phyloP scores from a whole-genome alignment of 1,284 basidiomycete species.

The Ceratobasidium theobromae region DNA sequence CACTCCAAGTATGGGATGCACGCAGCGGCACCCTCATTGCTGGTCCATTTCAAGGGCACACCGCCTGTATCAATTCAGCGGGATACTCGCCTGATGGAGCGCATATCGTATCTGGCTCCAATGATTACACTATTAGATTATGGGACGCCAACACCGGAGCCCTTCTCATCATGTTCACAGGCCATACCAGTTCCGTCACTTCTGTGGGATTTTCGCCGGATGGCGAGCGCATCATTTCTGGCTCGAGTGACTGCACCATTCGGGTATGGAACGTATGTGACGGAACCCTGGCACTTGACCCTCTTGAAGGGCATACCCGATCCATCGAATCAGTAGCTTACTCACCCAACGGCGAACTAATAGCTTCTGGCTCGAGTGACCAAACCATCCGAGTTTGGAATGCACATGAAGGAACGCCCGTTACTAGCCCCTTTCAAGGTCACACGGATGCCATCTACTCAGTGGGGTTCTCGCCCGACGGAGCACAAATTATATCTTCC shows the following conservation, averaged over 20 bases:
- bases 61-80: neutral
- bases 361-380: constrained; percentile 1
- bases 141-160: neutral
- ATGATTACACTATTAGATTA: neutral
- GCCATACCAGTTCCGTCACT: neutral
- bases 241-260: neutral
- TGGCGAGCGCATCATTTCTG: constrained; percentile 4
- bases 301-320: neutral
- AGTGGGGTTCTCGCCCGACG: neutral
- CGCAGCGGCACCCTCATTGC: no score
- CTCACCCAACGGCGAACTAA: neutral
- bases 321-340: neutral
- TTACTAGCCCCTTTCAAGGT: neutral
- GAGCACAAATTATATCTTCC: neutral
- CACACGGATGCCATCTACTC: neutral
- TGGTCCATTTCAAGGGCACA: no score
- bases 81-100: neutral
- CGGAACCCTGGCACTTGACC: neutral
- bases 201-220: constrained; percentile 19
- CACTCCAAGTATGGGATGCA: no score
- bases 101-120: neutral
- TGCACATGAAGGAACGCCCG: constrained; percentile 5
- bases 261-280: constrained; percentile 9
- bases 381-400: constrained; percentile 14
- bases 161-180: neutral